Conservation (phyloP, 2,329 filamentous ascomycete genomes). For the Ceratocystis cubensis region DNA sequence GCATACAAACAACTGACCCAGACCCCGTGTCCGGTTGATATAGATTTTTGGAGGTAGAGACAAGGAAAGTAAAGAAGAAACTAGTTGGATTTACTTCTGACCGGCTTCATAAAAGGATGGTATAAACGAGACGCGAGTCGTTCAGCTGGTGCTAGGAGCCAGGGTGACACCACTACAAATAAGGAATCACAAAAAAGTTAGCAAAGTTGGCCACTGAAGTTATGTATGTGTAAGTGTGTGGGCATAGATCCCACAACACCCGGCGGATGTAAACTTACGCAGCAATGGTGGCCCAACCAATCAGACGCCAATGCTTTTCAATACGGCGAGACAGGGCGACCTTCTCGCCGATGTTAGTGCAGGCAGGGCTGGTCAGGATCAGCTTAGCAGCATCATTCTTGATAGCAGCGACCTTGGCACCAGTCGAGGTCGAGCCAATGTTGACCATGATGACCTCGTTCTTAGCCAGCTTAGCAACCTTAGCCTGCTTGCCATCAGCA, state of each 20-base stretch:
- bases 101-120: not conserved
- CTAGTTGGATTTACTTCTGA: not conserved
- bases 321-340: conserved; percentile 92
- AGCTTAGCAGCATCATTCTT: conserved; percentile 97
- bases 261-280: conserved; percentile 36
- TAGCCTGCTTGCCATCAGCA: conserved; percentile 96
- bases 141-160: conserved; percentile 39
- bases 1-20: conserved; percentile 3
- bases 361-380: conserved; percentile 81
- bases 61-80: not conserved
- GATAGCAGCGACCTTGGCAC: conserved; percentile 92
- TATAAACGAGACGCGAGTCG: conserved; percentile 3
- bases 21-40: not conserved
- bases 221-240: not conserved
- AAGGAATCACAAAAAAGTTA: conserved; percentile 21
- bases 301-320: conserved; percentile 97
- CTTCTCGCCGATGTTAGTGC: conserved; percentile 96
- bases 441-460: conserved; percentile 99
- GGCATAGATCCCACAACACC: not conserved
- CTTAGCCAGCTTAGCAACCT: conserved; percentile 96
- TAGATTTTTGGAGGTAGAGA: not conserved
- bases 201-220: conserved; percentile 21
- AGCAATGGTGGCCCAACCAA: conserved; percentile 77
- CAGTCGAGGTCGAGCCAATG: conserved; percentile 93
- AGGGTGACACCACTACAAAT: conserved; percentile 40